phyloP scores from a whole-genome alignment of 2,329 filamentous ascomycete species.

The Chaetomiaceae sp. region DNA sequence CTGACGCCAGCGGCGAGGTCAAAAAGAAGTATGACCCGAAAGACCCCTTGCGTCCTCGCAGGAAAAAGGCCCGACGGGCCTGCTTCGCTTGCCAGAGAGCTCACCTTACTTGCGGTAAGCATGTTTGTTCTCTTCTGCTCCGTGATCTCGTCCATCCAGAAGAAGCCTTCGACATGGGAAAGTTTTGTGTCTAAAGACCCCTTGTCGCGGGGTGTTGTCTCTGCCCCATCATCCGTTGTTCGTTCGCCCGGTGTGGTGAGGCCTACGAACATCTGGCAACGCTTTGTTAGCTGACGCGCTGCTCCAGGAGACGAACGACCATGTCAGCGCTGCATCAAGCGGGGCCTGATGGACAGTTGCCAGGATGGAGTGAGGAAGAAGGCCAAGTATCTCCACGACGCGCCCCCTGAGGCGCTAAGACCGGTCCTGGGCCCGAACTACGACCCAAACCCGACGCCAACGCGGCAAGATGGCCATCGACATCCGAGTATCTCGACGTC shows the following conservation, averaged over 20 bases:
- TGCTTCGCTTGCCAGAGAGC: slow-evolving; percentile 97
- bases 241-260: neutral
- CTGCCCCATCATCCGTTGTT: neutral
- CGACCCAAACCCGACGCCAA: slow-evolving; percentile 50
- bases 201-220: neutral
- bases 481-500: slow-evolving; percentile 43
- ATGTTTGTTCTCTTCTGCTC: too few relatives aligned
- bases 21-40: slow-evolving; percentile 76
- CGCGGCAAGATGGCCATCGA: slow-evolving; percentile 40
- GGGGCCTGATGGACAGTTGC: slow-evolving; percentile 82
- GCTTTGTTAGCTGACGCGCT: slow-evolving; percentile 12
- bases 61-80: slow-evolving; percentile 92
- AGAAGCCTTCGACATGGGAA: too few relatives aligned
- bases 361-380: slow-evolving; percentile 98
- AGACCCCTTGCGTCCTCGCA: slow-evolving; percentile 78
- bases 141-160: too few relatives aligned
- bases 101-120: slow-evolving; percentile 96
- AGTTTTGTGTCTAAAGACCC: too few relatives aligned
- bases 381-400: slow-evolving; percentile 97
- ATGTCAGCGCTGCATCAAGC: slow-evolving; percentile 89
- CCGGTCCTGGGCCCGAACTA: slow-evolving; percentile 73
- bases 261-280: neutral
- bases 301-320: slow-evolving; percentile 83
- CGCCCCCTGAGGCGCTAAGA: slow-evolving; percentile 79
- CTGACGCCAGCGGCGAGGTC: slow-evolving; percentile 43